Base-by-base conservation (phyloP, 1,284 basidiomycete genomes). In the Sanghuangporus weigelae region DNA sequence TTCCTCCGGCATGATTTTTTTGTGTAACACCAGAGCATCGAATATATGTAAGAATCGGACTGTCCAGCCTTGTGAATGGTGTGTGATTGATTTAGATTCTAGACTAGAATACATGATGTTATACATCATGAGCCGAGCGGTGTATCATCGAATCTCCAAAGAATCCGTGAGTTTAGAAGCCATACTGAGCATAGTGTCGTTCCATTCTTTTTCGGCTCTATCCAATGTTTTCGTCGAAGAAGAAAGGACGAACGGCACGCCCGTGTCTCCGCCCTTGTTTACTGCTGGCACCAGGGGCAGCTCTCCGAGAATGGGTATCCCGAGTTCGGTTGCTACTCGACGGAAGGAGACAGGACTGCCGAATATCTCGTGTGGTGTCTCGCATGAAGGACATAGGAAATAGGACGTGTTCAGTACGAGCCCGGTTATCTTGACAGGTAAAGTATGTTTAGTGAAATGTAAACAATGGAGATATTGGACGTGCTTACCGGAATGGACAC, bases 361-460 rank as follows among this genome's bases (percentile, higher is more conserved):
- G 68, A 95, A 98, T 11, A 98, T 79, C 68, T 91, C 79, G 67
- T 95, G 92, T 0, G 79, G 79, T 0, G 81, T 81, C 1, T 81
- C 77, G 69, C 94, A 97, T 5, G 84, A 83, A 0, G 90, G 83
- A 70, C 94, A 96, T n/a, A 89, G 79, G 73, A 91, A 98, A 74
- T 94, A 86, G 0, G 94, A 86, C 80, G 97, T 92, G 73, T 99
- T 98, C 58, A 99, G 84, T 0, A 98, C 76, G 3, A 96, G 80
- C 1, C 96, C 96, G 1, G 87, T 84, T 63, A 98, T 92, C 95
- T 97, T 69, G 3, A 35, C 31, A 48, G 39, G n/a, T 12, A 36
- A 59, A 10, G 21, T 12, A 8, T 35, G 21, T 26, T 39, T 35
- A 40, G 11, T 44, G n/a, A 51, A 46, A 19, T 42, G 12, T 48